Conservation (phyloP, 1,284 basidiomycete genomes). For the Peniophora sp. region DNA sequence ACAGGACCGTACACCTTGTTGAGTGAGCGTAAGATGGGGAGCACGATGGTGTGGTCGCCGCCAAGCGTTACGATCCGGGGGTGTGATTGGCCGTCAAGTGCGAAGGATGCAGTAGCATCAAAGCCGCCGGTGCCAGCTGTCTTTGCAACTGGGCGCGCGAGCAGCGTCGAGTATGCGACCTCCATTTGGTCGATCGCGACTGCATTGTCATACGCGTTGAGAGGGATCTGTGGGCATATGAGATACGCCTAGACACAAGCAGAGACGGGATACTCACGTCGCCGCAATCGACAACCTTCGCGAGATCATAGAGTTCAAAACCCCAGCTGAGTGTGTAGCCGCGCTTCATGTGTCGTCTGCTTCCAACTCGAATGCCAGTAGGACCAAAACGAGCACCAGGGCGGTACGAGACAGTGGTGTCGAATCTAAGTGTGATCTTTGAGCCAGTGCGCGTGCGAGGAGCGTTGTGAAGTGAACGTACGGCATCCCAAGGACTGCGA, state of each 20-base stretch:
- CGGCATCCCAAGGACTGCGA: slow-evolving; percentile 74
- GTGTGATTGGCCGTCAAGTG: slow-evolving; percentile 48
- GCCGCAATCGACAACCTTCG: slow-evolving; percentile 71
- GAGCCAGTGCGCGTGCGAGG: not conserved
- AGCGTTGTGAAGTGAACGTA: not conserved
- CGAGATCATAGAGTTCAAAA: slow-evolving; percentile 55
- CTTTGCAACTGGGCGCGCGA: slow-evolving; percentile 42
- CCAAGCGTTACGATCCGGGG: slow-evolving; percentile 71
- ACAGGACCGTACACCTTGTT: slow-evolving; percentile 69
- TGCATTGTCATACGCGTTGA: slow-evolving; percentile 66
- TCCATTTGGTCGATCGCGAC: slow-evolving; percentile 75
- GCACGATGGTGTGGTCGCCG: slow-evolving; percentile 74
- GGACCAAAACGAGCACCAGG: slow-evolving; percentile 79
- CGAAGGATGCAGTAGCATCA: slow-evolving; percentile 19
- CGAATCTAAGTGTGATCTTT: slow-evolving; percentile 33
- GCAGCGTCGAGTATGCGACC: slow-evolving; percentile 66
- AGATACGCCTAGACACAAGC: not conserved
- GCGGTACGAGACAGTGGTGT: slow-evolving; percentile 64
- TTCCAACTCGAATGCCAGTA: slow-evolving; percentile 71
- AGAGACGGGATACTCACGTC: slow-evolving; percentile 17
- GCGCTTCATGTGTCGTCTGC: slow-evolving; percentile 51
- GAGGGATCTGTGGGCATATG: slow-evolving; percentile 45
- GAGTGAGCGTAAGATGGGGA: slow-evolving; percentile 68
- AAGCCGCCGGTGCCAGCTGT: slow-evolving; percentile 19
- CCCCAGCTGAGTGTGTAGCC: slow-evolving; percentile 65